Base-by-base conservation (phyloP, 1,284 basidiomycete species). In the Sporisorium scitamineum region DNA sequence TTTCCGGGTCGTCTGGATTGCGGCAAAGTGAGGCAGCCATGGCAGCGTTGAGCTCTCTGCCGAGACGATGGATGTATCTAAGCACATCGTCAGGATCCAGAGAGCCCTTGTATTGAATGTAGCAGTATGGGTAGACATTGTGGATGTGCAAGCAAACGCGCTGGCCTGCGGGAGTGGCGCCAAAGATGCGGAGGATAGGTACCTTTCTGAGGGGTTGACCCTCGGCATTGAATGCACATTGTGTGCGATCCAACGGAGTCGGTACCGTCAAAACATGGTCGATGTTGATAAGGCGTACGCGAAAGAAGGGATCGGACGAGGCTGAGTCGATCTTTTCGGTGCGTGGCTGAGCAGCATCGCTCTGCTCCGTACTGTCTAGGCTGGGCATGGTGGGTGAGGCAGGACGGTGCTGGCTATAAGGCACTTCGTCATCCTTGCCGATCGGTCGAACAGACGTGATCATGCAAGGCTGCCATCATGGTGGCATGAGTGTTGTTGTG, bases 141-240 rank as follows among this genome's bases (percentile, higher is more conserved):
- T 98, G 96, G 26, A 98, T 88, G 87, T 97, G 93, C 11, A 94
- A 88, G 83, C 94, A 96, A 39, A 93, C 90, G 81, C 92, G 92
- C 83, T 90, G 88, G 3, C 94, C 92, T 1, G 87, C 85, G 0
- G 93, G 92, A 1, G 94, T 93, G 18, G 91, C 88, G 18, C 96
- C 96, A 86, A 92, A 98, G 61, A 97, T 91, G 56, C 94, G 89
- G 57, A 98, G 88, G 4, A 95, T 89, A 14, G 95, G 95, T 18
- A 76, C 75, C 13, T 88, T 88, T 22, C 92, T 88, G 5, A 86
- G 61, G 2, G 24, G 87, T 82, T 16, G 90, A 87, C 62, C 92
- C 89, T 85, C 94, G 90, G 51, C 93, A 61, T 26, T 86, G 76
- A 83, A 83, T 5, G 81, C 70, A 20, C 77, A 80, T 48, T 70